Percentiles rank a stretch among this genome's conserved stretches.
These are phyloP conservation scores for Vicia faba DNA, from an alignment of 306 rosid species.

Conservation along the genomic window DNA sequence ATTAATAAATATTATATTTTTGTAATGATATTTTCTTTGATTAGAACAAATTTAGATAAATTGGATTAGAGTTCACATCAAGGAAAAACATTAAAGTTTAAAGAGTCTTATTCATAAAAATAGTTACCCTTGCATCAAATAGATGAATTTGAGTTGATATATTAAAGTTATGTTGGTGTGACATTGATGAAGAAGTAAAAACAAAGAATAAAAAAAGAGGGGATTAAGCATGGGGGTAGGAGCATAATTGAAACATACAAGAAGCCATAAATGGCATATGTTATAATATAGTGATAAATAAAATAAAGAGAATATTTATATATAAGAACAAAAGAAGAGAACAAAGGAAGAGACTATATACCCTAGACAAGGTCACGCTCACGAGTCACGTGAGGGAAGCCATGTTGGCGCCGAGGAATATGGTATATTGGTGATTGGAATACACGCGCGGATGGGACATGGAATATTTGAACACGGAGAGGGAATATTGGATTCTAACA, in stretches of 20 bases:
- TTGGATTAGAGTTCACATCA: too few species aligned
- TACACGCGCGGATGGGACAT: slow-evolving; percentile 56
- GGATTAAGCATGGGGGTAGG: slow-evolving; percentile 46
- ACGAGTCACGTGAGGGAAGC: slow-evolving; percentile 72
- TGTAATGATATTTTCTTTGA: too few species aligned
- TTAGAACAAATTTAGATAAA: too few species aligned
- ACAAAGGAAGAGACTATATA: slow-evolving; percentile 42
- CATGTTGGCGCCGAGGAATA: slow-evolving; percentile 77
- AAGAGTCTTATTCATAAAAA: too few species aligned
- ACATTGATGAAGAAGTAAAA: slow-evolving; percentile 40
- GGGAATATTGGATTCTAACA: slow-evolving; percentile 81
- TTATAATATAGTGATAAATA: slow-evolving; percentile 1
- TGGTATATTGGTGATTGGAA: slow-evolving; percentile 37
- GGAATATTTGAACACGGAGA: slow-evolving; percentile 82
- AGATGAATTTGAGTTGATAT: too few species aligned
- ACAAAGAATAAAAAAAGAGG: slow-evolving; percentile 21
- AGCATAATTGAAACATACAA: slow-evolving; percentile 44
- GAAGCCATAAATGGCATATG: slow-evolving; percentile 41
- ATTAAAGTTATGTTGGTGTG: slow-evolving; percentile 51
- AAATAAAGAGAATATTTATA: slow-evolving; percentile 10
- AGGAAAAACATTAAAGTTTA: too few species aligned
- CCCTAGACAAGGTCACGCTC: slow-evolving; percentile 62
- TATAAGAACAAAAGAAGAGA: slow-evolving; percentile 43
- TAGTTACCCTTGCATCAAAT: too few species aligned
- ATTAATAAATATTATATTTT: slow-evolving; percentile 10